Base-by-base conservation (phyloP, 208 protist genomes). In the Herpetomonas samuelpessoai region DNA sequence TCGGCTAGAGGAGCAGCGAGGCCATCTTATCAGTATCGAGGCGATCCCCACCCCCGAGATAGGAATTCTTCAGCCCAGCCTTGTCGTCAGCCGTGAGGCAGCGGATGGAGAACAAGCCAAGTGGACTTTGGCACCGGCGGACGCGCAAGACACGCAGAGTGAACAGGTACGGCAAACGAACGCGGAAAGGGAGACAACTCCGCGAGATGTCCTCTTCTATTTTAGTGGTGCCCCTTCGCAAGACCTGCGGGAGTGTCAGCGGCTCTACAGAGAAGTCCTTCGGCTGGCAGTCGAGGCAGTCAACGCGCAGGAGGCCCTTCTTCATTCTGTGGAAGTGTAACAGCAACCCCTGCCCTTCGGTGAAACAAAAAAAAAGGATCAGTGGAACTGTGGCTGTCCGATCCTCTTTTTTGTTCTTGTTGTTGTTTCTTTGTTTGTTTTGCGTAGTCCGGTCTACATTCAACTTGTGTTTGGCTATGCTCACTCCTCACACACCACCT, bases 1-100 rank as follows among this genome's bases (percentile, higher is more conserved):
- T 50, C 55, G 68, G 1, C 59, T 70, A n/a, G 80, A 86, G 68
- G 86, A 89, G 27, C 57, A 59, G 16, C 68, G 68, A 16, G 86
- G 86, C 2, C 65, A 73, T 19, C 52, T 88, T 3, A 57, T 92
- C 2, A 64, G 57, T 31, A 76, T 64, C 55, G 71, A 71, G n/a
- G 75, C 82, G 12, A 67, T 92, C 6, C 86, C 86, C 2, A 51
- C 54, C 21, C 31, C 21, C 1, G 46, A 2, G 10, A 52, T 26
- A 19, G 47, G 16, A 44, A 18, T 18, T 44, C 38, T 10, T 44
- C 38, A 44, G 12, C 38, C 18, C 38, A n/a, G 12, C 10, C 10
- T 10, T 10, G 38, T 18, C 10, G n/a, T n/a, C n/a, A n/a, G n/a
- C n/a, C n/a, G n/a, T n/a, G n/a, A n/a, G n/a, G n/a, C n/a, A n/a